Base-by-base conservation (phyloP, 805 yeast genomes). In the Candida koratica region DNA sequence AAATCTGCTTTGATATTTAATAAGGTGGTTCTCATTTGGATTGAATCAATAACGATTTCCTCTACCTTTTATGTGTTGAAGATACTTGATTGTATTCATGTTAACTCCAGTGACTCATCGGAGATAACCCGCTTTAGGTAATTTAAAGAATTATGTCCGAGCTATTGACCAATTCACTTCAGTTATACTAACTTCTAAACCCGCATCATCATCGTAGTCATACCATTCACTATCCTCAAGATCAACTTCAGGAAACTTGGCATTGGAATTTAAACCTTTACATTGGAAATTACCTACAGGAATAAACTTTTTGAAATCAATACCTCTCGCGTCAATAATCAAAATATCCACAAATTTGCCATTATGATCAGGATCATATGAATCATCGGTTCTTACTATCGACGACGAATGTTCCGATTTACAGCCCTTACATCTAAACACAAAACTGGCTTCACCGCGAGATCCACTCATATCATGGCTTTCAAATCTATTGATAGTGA, bases 161-260 rank as follows among this genome's bases (percentile, higher is more conserved):
- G 67, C 60, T 28, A 90, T 67, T 7, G 71, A 74, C 82, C 93
- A 89, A 28, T 60, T 53, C n/a, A 79, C 67, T 3, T 85, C 89
- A 1, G 84, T 78, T 11, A 93, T 73, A 15, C 89, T 77, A 13
- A 88, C 96, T 58, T 90, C 97, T 28, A 67, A 75, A 9, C 77
- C 75, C 6, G 83, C 80, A 46, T 79, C 75, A 38, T 93, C 97
- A 56, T 93, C 97, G 53, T 89, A 93, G 51, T 93, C 98, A 54
- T 81, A 93, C 89, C 96, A 89, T 54, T 93, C 97, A 36, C 76
- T 79, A 17, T 85, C 96, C 24, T 69, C 73, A 18, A 88, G 63
- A 38, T 83, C 93, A 17, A 87, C 73, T 18, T 83, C 85, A 5
- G 52, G 52, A 51, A 84, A 85, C 36, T 54, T 58, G 7, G 82